Base-by-base conservation (phyloP, 2,329 filamentous ascomycete genomes). In the Xylariomycetidae sp. region DNA sequence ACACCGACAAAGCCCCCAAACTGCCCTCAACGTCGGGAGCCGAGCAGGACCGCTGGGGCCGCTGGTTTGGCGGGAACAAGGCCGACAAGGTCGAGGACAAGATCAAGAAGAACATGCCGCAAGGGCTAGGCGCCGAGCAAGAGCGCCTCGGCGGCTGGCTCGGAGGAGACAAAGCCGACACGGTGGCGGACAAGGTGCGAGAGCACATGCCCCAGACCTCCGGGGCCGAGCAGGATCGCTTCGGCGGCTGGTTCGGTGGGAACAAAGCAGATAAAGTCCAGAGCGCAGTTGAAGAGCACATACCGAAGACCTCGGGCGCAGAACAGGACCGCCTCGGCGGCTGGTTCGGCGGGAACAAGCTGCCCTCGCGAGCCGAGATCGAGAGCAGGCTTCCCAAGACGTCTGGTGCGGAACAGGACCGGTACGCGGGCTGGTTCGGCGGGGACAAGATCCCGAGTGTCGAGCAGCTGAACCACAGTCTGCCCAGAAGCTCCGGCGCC, bases 341-440 rank as follows among this genome's bases (percentile, higher is more conserved):
- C 6, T 49, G 42, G 39, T 48, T 52, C 19, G 45, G 45, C n/a
- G 40, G 46, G 3, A 33, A 40, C 8, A 44, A 44, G 15, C 31
- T 22, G 1, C 35, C 37, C 6, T 34, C 31, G 9, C 36, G 38
- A 8, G 37, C 40, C 12, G 35, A 46, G 2, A 34, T 51, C 16
- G 37, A 34, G 22, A 27, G 29, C 35, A 27, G 45, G 33, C n/a
- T 50, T 28, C 31, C 33, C 36, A 19, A 36, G 23, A 35, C 27
- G 15, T 41, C 45, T 2, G 42, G 42, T 6, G 50, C 50, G 6
- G 50, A 53, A 25, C 45, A 51, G 23, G 50, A 52, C 23, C 43
- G 40, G 2, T 49, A 49, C 27, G 43, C 34, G 2, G 16, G 43
- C 15, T 44, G 41, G 27, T 51, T 53, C 25, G 46, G 45, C 14